Conservation (phyloP, 2,329 filamentous ascomycete genomes). For the Pseudocercospora fijiensis region DNA sequence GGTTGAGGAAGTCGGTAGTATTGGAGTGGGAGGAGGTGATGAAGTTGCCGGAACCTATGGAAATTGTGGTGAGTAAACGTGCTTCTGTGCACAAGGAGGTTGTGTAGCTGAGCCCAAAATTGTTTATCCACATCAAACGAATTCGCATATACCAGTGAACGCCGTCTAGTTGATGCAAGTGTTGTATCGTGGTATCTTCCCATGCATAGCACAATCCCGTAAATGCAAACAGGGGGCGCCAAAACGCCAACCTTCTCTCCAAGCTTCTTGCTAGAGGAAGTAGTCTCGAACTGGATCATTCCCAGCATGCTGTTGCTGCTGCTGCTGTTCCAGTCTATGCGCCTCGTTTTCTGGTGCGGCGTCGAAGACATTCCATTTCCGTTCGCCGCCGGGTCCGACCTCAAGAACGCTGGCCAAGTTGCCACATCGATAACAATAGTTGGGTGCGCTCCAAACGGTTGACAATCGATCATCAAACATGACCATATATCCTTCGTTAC, state of each 20-base stretch:
- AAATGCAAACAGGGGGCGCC: conserved; percentile 18
- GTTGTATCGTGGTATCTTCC: conserved; percentile 21
- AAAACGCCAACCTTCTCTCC: conserved; percentile 1
- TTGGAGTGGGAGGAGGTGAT: conserved; percentile 17
- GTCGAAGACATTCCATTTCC: conserved; percentile 97
- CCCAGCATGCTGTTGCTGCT: conserved; percentile 63
- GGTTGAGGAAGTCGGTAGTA: conserved; percentile 17
- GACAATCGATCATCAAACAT: conserved; percentile 92
- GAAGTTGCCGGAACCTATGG: conserved; percentile 7
- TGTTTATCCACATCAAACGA: conserved; percentile 1
- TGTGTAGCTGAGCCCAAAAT: neutral
- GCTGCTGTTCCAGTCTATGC: conserved; percentile 77
- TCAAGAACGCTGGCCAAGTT: conserved; percentile 97
- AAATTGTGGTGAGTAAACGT: neutral
- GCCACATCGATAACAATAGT: conserved; percentile 69
- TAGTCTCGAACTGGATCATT: conserved; percentile 70
- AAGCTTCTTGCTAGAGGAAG: conserved; percentile 55
- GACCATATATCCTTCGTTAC: conserved; percentile 96
- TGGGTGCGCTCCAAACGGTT: conserved; percentile 97
- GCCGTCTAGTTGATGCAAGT: conserved; percentile 3
- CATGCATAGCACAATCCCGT: conserved; percentile 8
- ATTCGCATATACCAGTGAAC: neutral
- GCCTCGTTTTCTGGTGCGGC: conserved; percentile 93
- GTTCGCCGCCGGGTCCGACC: conserved; percentile 86
- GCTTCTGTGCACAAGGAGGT: neutral